phyloP scores from a whole-genome alignment of 1,284 basidiomycete species.

The Leccinum pachyderme region DNA sequence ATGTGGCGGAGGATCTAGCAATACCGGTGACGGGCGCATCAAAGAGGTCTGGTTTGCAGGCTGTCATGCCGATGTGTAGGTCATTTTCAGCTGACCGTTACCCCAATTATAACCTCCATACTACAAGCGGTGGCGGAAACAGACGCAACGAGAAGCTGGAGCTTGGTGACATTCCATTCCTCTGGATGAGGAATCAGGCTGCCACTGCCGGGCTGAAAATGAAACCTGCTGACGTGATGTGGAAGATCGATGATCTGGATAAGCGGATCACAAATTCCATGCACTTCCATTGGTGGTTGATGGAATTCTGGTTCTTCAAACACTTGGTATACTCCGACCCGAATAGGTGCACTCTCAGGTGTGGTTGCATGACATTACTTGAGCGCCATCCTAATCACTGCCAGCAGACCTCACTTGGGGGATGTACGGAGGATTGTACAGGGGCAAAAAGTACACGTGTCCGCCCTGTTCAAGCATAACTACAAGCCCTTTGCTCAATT shows the following conservation, averaged over 20 bases:
- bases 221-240: slow-evolving; percentile 23
- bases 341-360: slow-evolving; percentile 21
- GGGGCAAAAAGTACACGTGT: slow-evolving; percentile 34
- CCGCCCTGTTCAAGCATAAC: slow-evolving; percentile 30
- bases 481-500: slow-evolving; percentile 27
- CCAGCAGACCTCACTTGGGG: slow-evolving; percentile 29
- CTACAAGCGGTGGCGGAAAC: slow-evolving; percentile 29
- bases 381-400: slow-evolving; percentile 10
- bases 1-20: slow-evolving; percentile 23
- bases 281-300: slow-evolving; percentile 21
- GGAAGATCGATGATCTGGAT: slow-evolving; percentile 31
- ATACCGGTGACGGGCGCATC: slow-evolving; percentile 15
- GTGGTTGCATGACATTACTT: not conserved
- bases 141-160: slow-evolving; percentile 26
- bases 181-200: slow-evolving; percentile 36
- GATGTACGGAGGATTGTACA: slow-evolving; percentile 24
- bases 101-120: slow-evolving; percentile 1
- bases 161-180: slow-evolving; percentile 32
- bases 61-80: slow-evolving; percentile 36
- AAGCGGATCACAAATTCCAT: slow-evolving; percentile 26
- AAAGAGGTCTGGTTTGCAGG: slow-evolving; percentile 41
- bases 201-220: slow-evolving; percentile 22
- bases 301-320: slow-evolving; percentile 29
- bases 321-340: slow-evolving; percentile 28
- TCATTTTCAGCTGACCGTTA: not conserved